Percentiles rank a stretch among this genome's conserved stretches.
Evolutionary conservation across 2,329 filamentous ascomycete species (phyloP).

Genomic region (Cercospora sp.): DNA sequence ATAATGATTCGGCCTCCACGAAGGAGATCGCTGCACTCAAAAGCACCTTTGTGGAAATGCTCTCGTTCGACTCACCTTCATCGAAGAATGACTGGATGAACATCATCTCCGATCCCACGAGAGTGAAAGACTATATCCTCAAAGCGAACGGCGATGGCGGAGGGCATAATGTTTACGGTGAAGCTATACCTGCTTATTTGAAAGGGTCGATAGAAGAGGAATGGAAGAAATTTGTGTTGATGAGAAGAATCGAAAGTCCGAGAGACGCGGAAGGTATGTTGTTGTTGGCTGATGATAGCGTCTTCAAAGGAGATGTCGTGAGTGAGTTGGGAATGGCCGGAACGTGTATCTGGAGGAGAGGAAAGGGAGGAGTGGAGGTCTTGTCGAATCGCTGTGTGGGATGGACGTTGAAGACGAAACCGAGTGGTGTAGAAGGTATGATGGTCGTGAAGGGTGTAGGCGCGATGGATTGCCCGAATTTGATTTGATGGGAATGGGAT

Average conservation of each 20-base stretch:
- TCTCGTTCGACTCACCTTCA: conserved; percentile 40
- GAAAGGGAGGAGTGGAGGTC: conserved; percentile 29
- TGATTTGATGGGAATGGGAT: neutral
- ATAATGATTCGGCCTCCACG: neutral
- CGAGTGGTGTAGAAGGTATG: conserved; percentile 46
- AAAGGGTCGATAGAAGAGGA: conserved; percentile 27
- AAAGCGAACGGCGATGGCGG: conserved; percentile 51
- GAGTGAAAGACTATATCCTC: conserved; percentile 40
- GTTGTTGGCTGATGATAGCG: conserved; percentile 33
- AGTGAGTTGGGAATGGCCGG: conserved; percentile 50
- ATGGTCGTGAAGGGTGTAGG: conserved; percentile 52
- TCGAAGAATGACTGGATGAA: conserved; percentile 34
- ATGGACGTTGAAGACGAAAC: conserved; percentile 52
- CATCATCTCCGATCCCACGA: conserved; percentile 31
- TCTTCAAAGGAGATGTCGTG: conserved; percentile 43
- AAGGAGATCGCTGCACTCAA: conserved; percentile 29
- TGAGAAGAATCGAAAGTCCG: conserved; percentile 43
- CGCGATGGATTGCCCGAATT: conserved; percentile 47
- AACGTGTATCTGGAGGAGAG: conserved; percentile 42
- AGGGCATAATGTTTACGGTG: conserved; percentile 47
- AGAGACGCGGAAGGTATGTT: conserved; percentile 40
- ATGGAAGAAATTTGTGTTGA: conserved; percentile 44
- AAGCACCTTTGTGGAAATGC: conserved; percentile 44
- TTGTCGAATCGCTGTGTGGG: conserved; percentile 41
- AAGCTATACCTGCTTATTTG: conserved; percentile 43